Evolutionary conservation across 495 filamentous ascomycete species (phyloP).

Genomic region (Talaromyces wortmannii): DNA sequence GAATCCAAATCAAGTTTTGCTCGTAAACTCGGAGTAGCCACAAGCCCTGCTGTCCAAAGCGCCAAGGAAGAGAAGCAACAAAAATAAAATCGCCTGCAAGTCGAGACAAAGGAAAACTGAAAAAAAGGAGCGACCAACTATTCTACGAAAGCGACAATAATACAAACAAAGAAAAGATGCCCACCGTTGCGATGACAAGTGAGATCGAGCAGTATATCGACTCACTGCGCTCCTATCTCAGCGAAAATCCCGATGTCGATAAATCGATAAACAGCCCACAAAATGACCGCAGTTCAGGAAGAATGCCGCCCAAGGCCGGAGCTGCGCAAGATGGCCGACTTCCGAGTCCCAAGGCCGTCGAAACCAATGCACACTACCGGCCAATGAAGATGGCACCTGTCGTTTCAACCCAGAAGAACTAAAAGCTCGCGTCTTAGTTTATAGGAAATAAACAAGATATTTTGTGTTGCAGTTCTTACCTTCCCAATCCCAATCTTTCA

Average conservation of each 20-base stretch:
- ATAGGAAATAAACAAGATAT: not conserved
- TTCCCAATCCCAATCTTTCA: conserved; percentile 78
- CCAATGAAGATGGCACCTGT: not conserved
- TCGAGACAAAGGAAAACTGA: not conserved
- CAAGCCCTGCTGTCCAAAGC: not conserved
- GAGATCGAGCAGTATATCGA: conserved; percentile 24
- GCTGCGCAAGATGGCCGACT: not conserved
- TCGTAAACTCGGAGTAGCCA: not conserved
- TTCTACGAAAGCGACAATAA: not conserved
- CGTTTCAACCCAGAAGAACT: conserved; percentile 34
- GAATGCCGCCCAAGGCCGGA: not conserved
- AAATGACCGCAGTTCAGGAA: not conserved
- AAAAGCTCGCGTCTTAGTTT: conserved; percentile 2
- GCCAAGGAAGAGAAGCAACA: not conserved
- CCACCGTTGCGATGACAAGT: conserved; percentile 22
- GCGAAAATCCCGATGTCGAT: conserved; percentile 1
- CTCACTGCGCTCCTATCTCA: conserved; percentile 22
- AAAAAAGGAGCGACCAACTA: not conserved
- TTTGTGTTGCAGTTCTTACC: conserved; percentile 35
- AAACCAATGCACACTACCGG: not conserved
- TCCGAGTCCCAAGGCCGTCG: not conserved
- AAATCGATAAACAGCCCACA: not conserved
- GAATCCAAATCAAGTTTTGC: not conserved
- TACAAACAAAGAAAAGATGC: conserved; percentile 10
- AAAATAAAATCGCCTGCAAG: not conserved